phyloP scores from a whole-genome alignment of 1,284 basidiomycete species.

The Tausonia pullulans region DNA sequence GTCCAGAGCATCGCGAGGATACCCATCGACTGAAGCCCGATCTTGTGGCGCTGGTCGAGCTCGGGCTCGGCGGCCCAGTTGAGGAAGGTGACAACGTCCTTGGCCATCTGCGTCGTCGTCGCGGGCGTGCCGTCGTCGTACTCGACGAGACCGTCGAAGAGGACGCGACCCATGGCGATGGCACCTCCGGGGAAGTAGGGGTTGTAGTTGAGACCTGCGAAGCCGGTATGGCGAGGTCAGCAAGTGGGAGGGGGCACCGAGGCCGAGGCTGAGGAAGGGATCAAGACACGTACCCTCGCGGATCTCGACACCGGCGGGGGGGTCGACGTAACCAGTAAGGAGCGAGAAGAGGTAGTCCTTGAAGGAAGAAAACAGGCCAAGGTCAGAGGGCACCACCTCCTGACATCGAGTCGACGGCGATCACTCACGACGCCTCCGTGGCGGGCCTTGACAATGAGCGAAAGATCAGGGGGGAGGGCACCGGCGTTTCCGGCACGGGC shows the following conservation, averaged over 20 bases:
- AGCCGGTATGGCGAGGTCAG: conserved; percentile 14
- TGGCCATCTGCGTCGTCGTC: conserved; percentile 98
- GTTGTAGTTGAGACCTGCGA: conserved; percentile 14
- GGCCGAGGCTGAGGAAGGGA: neutral
- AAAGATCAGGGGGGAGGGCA: conserved; percentile 93
- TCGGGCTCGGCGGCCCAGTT: conserved; percentile 95
- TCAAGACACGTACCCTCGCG: conserved; percentile 61
- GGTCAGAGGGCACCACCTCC: neutral
- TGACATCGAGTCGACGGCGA: neutral
- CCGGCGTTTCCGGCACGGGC: conserved; percentile 88
- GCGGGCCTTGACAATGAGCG: conserved; percentile 94
- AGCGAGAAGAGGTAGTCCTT: conserved; percentile 96
- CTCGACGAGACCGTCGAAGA: conserved; percentile 92
- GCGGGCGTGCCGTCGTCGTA: conserved; percentile 93
- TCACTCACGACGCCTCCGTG: conserved; percentile 80
- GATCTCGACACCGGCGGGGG: conserved; percentile 90
- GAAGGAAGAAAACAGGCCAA: neutral
- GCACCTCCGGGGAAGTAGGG: conserved; percentile 89
- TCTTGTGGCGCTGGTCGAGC: conserved; percentile 94
- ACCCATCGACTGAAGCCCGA: conserved; percentile 84
- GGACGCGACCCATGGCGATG: conserved; percentile 94
- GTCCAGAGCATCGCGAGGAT: conserved; percentile 71
- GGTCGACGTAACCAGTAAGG: conserved; percentile 92
- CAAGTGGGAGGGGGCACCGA: neutral
- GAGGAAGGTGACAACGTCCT: conserved; percentile 93